phyloP scores from a whole-genome alignment of 106 monocot genomes.

The Dioscorea zingiberensis region DNA sequence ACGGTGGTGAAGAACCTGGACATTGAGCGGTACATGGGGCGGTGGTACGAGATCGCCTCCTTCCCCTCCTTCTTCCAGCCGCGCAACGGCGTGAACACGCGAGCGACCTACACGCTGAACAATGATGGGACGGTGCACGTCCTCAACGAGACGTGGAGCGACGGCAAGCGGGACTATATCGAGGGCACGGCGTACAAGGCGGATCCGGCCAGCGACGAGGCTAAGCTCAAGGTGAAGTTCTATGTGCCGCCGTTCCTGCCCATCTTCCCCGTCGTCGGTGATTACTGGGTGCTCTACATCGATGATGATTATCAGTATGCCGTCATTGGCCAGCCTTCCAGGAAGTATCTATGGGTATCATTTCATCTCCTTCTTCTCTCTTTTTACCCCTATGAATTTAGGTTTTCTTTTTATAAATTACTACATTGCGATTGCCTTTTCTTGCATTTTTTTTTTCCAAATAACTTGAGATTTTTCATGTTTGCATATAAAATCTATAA shows the following conservation, averaged over 20 bases:
- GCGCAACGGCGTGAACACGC: conserved; percentile 53
- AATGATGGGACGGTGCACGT: conserved; percentile 60
- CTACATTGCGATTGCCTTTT: too few species aligned
- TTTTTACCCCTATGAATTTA: neutral
- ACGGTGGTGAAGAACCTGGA: conserved; percentile 59
- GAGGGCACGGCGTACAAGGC: conserved; percentile 73
- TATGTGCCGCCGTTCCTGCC: conserved; percentile 92
- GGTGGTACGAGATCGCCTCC: conserved; percentile 98
- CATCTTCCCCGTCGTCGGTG: conserved; percentile 64
- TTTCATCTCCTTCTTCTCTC: neutral
- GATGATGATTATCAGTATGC: conserved; percentile 66
- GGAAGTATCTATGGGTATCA: conserved; percentile 76
- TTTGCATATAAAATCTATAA: too few species aligned
- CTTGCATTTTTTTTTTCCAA: too few species aligned
- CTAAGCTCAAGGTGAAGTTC: conserved; percentile 96
- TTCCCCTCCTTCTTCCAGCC: conserved; percentile 86
- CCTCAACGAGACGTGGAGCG: conserved; percentile 90
- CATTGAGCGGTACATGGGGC: conserved; percentile 76
- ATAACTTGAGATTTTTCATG: too few species aligned
- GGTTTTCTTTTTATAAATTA: neutral
- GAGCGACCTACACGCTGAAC: conserved; percentile 81
- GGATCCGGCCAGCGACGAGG: conserved; percentile 68
- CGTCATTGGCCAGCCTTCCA: conserved; percentile 70
- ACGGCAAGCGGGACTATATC: conserved; percentile 61
- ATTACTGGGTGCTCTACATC: conserved; percentile 89